phyloP scores from a whole-genome alignment of 2,329 filamentous ascomycete species.

The Rhytidhysteron rufulum region DNA sequence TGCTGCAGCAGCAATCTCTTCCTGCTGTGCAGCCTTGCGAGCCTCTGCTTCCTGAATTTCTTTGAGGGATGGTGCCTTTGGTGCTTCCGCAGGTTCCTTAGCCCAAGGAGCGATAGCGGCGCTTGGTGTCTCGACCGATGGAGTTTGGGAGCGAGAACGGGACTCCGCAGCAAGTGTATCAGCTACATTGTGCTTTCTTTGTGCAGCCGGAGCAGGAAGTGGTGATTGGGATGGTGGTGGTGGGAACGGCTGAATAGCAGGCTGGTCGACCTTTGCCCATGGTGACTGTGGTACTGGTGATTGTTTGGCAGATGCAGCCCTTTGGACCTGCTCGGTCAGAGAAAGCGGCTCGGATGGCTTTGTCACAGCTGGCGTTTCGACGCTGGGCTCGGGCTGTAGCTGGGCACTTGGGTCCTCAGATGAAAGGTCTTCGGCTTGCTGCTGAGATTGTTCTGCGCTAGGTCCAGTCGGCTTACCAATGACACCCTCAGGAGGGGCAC shows the following conservation, averaged over 20 bases:
- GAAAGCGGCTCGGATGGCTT: slow-evolving; percentile 57
- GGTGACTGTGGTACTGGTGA: slow-evolving; percentile 50
- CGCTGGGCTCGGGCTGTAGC: slow-evolving; percentile 4
- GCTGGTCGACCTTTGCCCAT: slow-evolving; percentile 59
- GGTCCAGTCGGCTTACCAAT: slow-evolving; percentile 27
- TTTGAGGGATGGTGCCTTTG: slow-evolving; percentile 86
- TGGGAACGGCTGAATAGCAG: slow-evolving; percentile 74
- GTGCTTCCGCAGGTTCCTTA: slow-evolving; percentile 68
- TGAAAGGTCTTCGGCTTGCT: slow-evolving; percentile 15
- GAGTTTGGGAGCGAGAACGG: slow-evolving; percentile 75
- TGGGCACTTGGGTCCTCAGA: slow-evolving; percentile 16
- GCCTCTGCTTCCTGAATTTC: slow-evolving; percentile 97
- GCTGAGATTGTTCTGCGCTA: slow-evolving; percentile 19
- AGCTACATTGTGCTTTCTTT: slow-evolving; percentile 80
- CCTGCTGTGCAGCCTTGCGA: slow-evolving; percentile 83
- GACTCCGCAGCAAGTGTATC: slow-evolving; percentile 64
- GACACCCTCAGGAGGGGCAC: slow-evolving; percentile 30
- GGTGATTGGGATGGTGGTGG: slow-evolving; percentile 74
- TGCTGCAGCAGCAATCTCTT: slow-evolving; percentile 73
- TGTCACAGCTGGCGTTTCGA: slow-evolving; percentile 5
- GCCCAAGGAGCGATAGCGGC: slow-evolving; percentile 92
- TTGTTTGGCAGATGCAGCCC: slow-evolving; percentile 61
- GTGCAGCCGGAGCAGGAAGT: slow-evolving; percentile 82
- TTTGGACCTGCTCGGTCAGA: slow-evolving; percentile 79
- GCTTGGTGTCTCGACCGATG: slow-evolving; percentile 59